Evolutionary conservation across 2,329 filamentous ascomycete genomes (phyloP), one percentile per base, ranked within the genome.

Genomic region (Nemania serpens): DNA sequence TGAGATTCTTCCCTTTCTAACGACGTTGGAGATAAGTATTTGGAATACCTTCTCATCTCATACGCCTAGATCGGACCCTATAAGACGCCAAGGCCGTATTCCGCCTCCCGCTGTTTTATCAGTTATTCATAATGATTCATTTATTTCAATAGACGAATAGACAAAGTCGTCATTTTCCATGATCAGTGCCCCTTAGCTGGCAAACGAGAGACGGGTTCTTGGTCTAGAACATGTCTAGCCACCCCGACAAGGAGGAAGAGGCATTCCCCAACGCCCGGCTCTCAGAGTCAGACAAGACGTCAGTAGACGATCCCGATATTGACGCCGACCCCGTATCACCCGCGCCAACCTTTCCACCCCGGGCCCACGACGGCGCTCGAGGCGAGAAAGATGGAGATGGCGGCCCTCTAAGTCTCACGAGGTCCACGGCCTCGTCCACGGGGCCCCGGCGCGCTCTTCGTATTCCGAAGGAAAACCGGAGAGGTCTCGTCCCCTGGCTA

Each of bases 401-500:
- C 17, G 55, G 55, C 29, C 45, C 50, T 12, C 41, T 60, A 10
- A 13, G 11, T 11, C 47, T 25, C 15, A 55, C 58, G 39, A 39
- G 53, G 61, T 62, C 63, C 41, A 46, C 13, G 25, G 17, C 55
- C 11, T 65, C 61, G 25, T 69, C 69, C 1, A 63, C 61, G 36
- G 46, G 54, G 17, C 64, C 61, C 3, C 52, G 62, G 25, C 41
- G 52, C 9, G 46, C 66, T 22, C 63, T 61, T 11, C 55, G 66
- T 39, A 62, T 73, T 41, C 68, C 70, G 34, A 66, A 60, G 45
- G 53, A 63, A 12, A 50, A 66, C 42, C 84, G 91, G 50, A 82
- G 92, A 69, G 93, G 93, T 0, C 78, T 96, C 1, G 81, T 97
- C 49, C 88, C 86, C 1, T 83, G 83, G 39, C 79, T 96, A 12